A percentile compares a stretch with the other conserved stretches of the same genome.
phyloP scores from a whole-genome alignment of 768 basidiomycete genomes.

The Trametes coccinea region DNA sequence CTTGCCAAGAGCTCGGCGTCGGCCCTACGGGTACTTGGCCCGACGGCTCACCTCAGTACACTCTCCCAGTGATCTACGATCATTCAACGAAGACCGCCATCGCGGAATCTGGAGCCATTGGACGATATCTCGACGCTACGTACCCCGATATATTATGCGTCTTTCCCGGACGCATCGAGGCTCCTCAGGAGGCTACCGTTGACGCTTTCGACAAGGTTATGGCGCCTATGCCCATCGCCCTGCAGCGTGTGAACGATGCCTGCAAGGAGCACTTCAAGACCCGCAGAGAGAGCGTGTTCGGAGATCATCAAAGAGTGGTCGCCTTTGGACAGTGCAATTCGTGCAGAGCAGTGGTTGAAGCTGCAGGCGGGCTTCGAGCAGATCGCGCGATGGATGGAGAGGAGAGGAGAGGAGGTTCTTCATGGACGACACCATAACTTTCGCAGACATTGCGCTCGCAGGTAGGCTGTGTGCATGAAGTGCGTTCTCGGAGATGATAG shows the following conservation, averaged over 20 bases:
- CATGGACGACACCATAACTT: conserved; percentile 5
- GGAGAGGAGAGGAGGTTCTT: conserved; percentile 1
- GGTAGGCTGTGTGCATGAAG: conserved; percentile 7
- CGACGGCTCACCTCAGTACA: conserved; percentile 40
- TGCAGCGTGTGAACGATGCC: conserved; percentile 10
- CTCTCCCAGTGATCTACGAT: conserved; percentile 53
- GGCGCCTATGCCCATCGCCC: neutral
- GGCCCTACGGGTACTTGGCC: conserved; percentile 34
- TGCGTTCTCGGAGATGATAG: conserved; percentile 9
- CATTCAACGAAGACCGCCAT: conserved; percentile 39
- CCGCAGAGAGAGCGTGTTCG: conserved; percentile 34
- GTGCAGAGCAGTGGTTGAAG: conserved; percentile 39
- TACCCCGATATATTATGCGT: conserved; percentile 47
- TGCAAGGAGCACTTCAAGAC: conserved; percentile 40
- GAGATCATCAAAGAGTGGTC: conserved; percentile 39
- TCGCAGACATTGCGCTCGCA: conserved; percentile 8
- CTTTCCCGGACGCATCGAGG: conserved; percentile 39
- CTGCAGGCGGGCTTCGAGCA: conserved; percentile 35
- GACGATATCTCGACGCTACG: conserved; percentile 49
- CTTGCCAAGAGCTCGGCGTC: conserved; percentile 37
- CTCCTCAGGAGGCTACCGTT: conserved; percentile 42
- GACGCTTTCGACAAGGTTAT: conserved; percentile 8
- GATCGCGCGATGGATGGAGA: conserved; percentile 17
- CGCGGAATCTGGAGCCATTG: conserved; percentile 48
- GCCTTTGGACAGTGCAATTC: conserved; percentile 30